These are phyloP conservation scores for Andrographis paniculata DNA, from an alignment of 305 asterid genomes.

Conservation along the genomic window DNA sequence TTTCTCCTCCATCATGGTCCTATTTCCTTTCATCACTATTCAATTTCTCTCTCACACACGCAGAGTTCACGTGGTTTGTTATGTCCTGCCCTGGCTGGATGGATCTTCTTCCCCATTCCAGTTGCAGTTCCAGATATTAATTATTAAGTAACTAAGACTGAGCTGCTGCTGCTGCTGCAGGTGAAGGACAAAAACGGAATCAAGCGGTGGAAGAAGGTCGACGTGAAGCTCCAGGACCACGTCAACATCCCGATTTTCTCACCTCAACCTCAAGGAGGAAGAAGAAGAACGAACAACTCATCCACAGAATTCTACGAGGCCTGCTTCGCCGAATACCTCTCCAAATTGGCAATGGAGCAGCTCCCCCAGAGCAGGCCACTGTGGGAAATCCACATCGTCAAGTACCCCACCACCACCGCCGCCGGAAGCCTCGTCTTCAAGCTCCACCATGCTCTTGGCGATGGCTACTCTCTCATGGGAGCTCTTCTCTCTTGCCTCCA, in stretches of 20 bases:
- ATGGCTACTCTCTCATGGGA: constrained; percentile 80
- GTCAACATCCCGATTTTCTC: constrained; percentile 28
- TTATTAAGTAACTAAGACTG: no score
- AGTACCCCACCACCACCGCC: constrained; percentile 48
- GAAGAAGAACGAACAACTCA: no score
- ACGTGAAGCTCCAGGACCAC: constrained; percentile 45
- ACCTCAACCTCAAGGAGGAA: no score
- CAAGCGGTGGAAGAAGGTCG: constrained; percentile 57
- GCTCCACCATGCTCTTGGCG: constrained; percentile 79
- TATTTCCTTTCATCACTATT: not conserved
- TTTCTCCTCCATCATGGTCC: constrained; percentile 75
- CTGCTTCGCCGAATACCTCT: constrained; percentile 35
- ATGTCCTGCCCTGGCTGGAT: no score
- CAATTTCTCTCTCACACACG: not conserved
- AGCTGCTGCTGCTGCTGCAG: no score
- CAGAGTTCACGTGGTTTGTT: no score
- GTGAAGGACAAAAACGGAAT: constrained; percentile 39
- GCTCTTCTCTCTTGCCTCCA: constrained; percentile 79
- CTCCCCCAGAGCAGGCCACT: constrained; percentile 46
- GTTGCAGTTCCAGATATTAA: no score
- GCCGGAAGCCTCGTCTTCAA: constrained; percentile 44
- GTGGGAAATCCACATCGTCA: constrained; percentile 71
- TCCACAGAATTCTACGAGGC: constrained; percentile 40
- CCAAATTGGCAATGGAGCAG: constrained; percentile 38
- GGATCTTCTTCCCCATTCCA: no score